Base-by-base conservation (phyloP, 1,284 basidiomycete genomes). In the Coniferiporia weirii region DNA sequence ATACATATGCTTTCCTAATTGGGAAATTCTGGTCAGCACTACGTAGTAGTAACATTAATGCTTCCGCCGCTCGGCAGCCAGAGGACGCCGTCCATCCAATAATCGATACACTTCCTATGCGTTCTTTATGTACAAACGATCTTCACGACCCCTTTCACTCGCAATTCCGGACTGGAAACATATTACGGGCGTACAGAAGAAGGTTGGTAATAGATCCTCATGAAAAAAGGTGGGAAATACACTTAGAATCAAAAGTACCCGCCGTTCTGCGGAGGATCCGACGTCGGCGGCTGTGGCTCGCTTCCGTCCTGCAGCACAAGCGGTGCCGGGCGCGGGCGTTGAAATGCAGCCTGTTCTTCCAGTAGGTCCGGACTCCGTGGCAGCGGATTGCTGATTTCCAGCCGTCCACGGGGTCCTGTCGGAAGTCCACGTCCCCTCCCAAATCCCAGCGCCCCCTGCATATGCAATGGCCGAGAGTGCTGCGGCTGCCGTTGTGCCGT, bases 251-350 rank as follows among this genome's bases (percentile, higher is more conserved):
- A 61, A 45, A 59, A 59, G 52, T 54, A 59, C 19, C 45, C 20
- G n/a, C 48, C 35, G 40, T 57, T 57, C 15, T 36, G 36, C 40
- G 56, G 52, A 4, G 52, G 35, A 7, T 59, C 57, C 32, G 57
- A 44, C 27, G 46, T 15, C 34, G 36, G 20, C 35, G 57, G 57
- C 10, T 32, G 51, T 17, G 40, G 22, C 27, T 61, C 60, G 32
- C 54, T 61, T 5, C 46, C 15, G 13, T 51, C 47, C 48, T 54
- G 47, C 35, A 66, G 54, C 19, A 62, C 47, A 9, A 73, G 63
- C 9, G 78, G 81, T 20, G 76, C 75, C 43, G 74, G 73, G 62
- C 79, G 69, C 34, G 76, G 79, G 50, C 73, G 71, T 60, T 80
- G 76, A 66, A 76, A 79, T 49, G 69, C 72, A 58, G 66, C 72